A percentile compares a stretch with the other conserved stretches of the same genome.
These are phyloP conservation scores for Teratosphaeriaceae sp. DNA, from an alignment of 2,329 filamentous ascomycete species.

Conservation along the genomic window DNA sequence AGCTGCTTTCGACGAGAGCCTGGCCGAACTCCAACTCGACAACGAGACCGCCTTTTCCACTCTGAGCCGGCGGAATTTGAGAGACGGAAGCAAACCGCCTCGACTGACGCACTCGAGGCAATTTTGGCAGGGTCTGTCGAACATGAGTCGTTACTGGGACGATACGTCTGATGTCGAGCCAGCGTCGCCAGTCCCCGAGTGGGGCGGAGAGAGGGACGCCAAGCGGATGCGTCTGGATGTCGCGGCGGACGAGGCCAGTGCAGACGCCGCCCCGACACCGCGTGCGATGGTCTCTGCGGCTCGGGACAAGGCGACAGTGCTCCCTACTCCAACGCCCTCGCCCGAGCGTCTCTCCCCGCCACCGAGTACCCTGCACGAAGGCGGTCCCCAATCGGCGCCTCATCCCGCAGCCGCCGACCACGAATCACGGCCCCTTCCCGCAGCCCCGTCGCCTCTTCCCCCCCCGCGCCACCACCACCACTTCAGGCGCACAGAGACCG, in stretches of 20 bases:
- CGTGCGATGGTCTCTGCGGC: background rate
- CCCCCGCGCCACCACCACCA: slow-evolving; percentile 39
- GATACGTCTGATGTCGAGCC: slow-evolving; percentile 51
- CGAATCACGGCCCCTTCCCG: background rate
- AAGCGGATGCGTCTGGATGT: slow-evolving; percentile 17
- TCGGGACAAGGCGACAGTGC: background rate
- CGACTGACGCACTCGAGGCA: slow-evolving; percentile 51
- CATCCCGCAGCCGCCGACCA: background rate
- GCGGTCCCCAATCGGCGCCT: background rate
- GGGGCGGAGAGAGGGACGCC: background rate
- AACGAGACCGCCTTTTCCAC: slow-evolving; percentile 54
- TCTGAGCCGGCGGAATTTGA: slow-evolving; percentile 42
- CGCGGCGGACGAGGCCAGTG: background rate
- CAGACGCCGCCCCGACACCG: background rate
- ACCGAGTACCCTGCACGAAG: no score
- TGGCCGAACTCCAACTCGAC: slow-evolving; percentile 46
- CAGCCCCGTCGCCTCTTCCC: background rate
- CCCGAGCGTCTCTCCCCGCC: background rate
- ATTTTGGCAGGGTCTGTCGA: slow-evolving; percentile 54
- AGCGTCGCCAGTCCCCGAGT: slow-evolving; percentile 20
- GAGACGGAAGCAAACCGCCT: slow-evolving; percentile 34
- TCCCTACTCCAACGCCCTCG: background rate
- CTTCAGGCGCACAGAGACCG: slow-evolving; percentile 52
- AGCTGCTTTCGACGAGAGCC: slow-evolving; percentile 26
- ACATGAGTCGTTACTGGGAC: slow-evolving; percentile 58